Percentiles rank a stretch among this genome's conserved stretches.
Conservation (phyloP, 345 rosid species). For the Euphorbia peplus region DNA sequence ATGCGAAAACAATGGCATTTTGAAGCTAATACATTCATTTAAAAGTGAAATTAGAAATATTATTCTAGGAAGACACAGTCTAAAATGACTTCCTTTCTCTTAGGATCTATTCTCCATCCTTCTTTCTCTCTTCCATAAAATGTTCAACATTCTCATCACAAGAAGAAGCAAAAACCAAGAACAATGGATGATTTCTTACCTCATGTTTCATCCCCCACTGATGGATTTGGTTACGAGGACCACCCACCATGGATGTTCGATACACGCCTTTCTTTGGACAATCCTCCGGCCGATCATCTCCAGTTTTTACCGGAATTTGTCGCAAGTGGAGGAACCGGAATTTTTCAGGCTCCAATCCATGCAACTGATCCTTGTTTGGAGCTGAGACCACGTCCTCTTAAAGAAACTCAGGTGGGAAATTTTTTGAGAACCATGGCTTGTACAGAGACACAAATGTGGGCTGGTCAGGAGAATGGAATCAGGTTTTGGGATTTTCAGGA, state of each 20-base stretch:
- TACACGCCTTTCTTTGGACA: constrained; percentile 12
- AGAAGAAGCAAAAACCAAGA: too few species aligned
- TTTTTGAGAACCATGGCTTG: constrained; percentile 88
- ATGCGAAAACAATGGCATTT: too few species aligned
- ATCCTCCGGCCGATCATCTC: constrained; percentile 27
- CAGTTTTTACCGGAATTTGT: constrained; percentile 59
- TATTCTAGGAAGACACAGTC: too few species aligned
- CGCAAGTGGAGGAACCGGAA: constrained; percentile 52
- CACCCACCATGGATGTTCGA: constrained; percentile 17
- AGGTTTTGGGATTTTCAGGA: constrained; percentile 74
- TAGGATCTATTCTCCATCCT: too few species aligned
- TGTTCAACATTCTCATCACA: too few species aligned
- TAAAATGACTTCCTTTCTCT: too few species aligned
- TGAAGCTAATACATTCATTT: too few species aligned
- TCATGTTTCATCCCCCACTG: background rate
- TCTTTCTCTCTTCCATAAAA: too few species aligned
- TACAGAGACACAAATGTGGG: constrained; percentile 83
- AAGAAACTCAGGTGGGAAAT: constrained; percentile 90
- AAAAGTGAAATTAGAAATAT: too few species aligned
- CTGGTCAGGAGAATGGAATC: constrained; percentile 90
- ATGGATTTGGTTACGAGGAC: background rate
- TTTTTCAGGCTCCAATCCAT: constrained; percentile 66
- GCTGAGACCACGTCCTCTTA: constrained; percentile 87
- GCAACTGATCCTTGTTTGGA: constrained; percentile 73
- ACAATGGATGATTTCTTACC: constrained; percentile 19